phyloP scores from a whole-genome alignment of 1,139 yeast genomes.

The Meyerozyma athensensis region DNA sequence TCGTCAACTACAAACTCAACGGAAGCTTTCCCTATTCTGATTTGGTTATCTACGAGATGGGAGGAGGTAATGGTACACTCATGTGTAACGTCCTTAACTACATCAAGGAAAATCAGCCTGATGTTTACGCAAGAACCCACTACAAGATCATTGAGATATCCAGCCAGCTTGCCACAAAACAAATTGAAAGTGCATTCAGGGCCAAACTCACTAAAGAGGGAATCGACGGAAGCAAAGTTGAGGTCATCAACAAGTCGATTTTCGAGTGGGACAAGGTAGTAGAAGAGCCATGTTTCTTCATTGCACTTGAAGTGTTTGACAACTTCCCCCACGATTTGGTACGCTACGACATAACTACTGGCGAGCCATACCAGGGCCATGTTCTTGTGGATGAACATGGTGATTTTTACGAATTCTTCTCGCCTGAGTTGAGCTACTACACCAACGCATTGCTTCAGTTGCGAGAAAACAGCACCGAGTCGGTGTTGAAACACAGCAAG shows the following conservation, averaged over 20 bases:
- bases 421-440: conserved; percentile 63
- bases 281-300: conserved; percentile 68
- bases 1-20: conserved; percentile 64
- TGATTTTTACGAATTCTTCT: conserved; percentile 71
- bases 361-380: conserved; percentile 72
- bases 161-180: conserved; percentile 61
- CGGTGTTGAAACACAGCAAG: conserved; percentile 25
- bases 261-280: conserved; percentile 68
- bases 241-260: conserved; percentile 67
- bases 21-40: conserved; percentile 59
- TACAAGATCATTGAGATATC: conserved; percentile 79
- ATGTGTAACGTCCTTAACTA: conserved; percentile 76
- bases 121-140: conserved; percentile 60
- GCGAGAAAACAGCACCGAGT: conserved; percentile 43
- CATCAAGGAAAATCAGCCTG: conserved; percentile 61
- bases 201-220: conserved; percentile 33
- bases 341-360: conserved; percentile 65
- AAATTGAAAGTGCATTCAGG: conserved; percentile 36
- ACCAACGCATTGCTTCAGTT: conserved; percentile 50
- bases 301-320: conserved; percentile 82
- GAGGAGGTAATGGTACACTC: conserved; percentile 87
- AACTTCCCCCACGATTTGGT: conserved; percentile 81
- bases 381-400: conserved; percentile 72
- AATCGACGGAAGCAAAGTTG: conserved; percentile 47
- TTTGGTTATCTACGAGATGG: conserved; percentile 76